phyloP scores from a whole-genome alignment of 192 early-diverging fungal species.

The Backusella tuberculispora region DNA sequence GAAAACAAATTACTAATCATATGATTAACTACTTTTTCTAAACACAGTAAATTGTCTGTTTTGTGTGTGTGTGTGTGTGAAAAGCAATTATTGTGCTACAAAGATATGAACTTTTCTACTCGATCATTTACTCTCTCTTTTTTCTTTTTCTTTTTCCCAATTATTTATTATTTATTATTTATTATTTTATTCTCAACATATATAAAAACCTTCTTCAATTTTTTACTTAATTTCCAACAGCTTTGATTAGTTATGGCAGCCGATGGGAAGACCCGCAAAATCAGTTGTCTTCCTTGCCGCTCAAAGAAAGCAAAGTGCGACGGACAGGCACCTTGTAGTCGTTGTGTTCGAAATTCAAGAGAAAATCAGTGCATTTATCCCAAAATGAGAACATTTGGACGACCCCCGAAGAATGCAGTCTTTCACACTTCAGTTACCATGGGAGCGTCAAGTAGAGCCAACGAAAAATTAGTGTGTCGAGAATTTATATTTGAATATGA shows the following conservation, averaged over 20 bases:
- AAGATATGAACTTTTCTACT: too few species aligned
- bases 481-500: conserved; percentile 37
- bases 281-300: conserved; percentile 36
- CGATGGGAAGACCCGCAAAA: conserved; percentile 20
- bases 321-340: conserved; percentile 24
- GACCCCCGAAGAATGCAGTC: conserved; percentile 40
- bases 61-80: too few species aligned
- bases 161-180: too few species aligned
- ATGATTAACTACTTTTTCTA: too few species aligned
- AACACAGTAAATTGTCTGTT: too few species aligned
- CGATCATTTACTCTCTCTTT: too few species aligned
- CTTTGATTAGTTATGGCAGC: background rate
- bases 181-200: too few species aligned
- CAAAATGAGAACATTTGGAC: conserved; percentile 28
- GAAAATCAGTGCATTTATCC: conserved; percentile 26
- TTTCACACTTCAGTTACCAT: conserved; percentile 29
- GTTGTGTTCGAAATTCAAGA: conserved; percentile 22
- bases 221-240: background rate
- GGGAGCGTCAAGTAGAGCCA: background rate
- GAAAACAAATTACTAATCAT: too few species aligned
- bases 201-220: background rate
- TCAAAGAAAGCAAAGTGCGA: conserved; percentile 37
- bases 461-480: conserved; percentile 14
- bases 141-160: too few species aligned
- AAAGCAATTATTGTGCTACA: too few species aligned